These are phyloP conservation scores for Phalaenopsis equestris DNA, from an alignment of 106 monocot species.

Conservation along the genomic window DNA sequence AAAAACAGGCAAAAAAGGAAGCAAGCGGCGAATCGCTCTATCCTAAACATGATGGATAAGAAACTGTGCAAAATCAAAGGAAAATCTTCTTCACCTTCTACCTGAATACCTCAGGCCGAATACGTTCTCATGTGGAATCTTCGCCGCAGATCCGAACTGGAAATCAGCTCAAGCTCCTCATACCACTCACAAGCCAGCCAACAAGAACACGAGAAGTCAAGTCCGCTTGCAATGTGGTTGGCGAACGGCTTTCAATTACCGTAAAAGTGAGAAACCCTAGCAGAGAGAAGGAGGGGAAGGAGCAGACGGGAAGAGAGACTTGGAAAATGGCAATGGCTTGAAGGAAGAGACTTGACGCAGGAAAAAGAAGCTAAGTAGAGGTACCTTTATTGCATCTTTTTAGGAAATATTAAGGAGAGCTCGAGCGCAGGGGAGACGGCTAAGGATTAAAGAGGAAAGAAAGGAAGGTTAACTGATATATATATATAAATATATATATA, in stretches of 20 bases:
- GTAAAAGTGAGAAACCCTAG: not conserved
- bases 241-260: not conserved
- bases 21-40: not conserved
- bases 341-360: not conserved
- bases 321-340: not conserved
- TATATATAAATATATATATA: too few species aligned
- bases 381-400: not conserved
- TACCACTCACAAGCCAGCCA: not conserved
- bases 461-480: too few species aligned
- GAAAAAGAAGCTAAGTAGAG: not conserved
- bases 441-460: too few species aligned
- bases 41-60: not conserved
- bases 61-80: not conserved
- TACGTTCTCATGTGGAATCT: not conserved
- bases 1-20: not conserved
- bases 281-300: not conserved
- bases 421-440: too few species aligned
- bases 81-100: conserved; percentile 1
- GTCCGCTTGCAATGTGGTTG: not conserved
- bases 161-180: not conserved
- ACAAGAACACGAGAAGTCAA: not conserved
- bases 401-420: too few species aligned
- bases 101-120: not conserved
- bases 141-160: not conserved
- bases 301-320: not conserved